phyloP scores from a whole-genome alignment of 306 rosid species.

The Benincasa hispida region DNA sequence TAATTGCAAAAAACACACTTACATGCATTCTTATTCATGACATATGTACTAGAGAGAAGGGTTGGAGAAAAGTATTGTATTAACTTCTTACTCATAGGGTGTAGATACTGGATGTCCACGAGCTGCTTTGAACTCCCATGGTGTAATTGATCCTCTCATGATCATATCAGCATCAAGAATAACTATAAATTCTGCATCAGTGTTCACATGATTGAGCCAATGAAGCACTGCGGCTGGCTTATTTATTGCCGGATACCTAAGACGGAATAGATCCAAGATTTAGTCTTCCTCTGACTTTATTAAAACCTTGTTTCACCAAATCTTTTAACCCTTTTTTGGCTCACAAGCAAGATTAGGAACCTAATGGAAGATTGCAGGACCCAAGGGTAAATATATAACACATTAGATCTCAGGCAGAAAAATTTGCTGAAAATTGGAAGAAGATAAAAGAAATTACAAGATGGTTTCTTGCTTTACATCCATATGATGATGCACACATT shows the following conservation, averaged over 20 bases:
- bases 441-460: background rate
- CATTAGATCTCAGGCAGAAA: background rate
- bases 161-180: constrained; percentile 99
- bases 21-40: background rate
- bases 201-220: constrained; percentile 83
- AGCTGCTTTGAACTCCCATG: constrained; percentile 95
- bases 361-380: background rate
- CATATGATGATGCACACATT: background rate
- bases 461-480: background rate
- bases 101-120: constrained; percentile 91
- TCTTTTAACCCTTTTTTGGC: background rate
- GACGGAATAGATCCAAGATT: constrained; percentile 4
- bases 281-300: background rate
- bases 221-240: constrained; percentile 98
- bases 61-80: background rate
- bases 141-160: constrained; percentile 89
- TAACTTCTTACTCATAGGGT: constrained; percentile 75
- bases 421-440: background rate
- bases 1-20: background rate
- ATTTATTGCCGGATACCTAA: constrained; percentile 98
- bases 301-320: background rate
- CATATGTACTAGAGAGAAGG: background rate
- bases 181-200: constrained; percentile 86
- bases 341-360: background rate
- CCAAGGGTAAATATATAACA: background rate